These are phyloP conservation scores for Microsporum canis DNA, from an alignment of 2,329 filamentous ascomycete genomes.

Conservation along the genomic window DNA sequence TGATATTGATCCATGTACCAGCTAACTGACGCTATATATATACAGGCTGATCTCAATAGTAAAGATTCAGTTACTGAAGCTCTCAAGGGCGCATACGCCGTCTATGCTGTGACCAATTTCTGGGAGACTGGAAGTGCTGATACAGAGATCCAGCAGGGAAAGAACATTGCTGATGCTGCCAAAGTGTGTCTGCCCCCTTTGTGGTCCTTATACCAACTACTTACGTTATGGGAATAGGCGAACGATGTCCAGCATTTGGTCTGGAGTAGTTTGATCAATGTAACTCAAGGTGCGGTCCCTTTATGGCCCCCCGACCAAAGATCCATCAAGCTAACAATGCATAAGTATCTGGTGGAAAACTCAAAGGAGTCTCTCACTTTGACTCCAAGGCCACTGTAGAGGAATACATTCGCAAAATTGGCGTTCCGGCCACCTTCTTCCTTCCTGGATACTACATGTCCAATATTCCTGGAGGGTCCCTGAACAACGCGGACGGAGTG, in stretches of 20 bases:
- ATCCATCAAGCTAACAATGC: constrained; percentile 5
- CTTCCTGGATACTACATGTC: constrained; percentile 36
- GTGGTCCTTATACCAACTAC: neutral
- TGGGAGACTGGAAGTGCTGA: constrained; percentile 32
- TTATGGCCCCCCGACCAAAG: neutral
- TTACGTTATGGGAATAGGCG: neutral
- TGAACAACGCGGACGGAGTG: constrained; percentile 21
- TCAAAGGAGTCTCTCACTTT: constrained; percentile 29
- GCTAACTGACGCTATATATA: constrained; percentile 15
- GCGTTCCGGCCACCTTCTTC: constrained; percentile 32
- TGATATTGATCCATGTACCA: constrained; percentile 20
- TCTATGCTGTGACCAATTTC: constrained; percentile 41
- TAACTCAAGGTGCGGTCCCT: neutral
- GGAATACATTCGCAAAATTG: constrained; percentile 25
- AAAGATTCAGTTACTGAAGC: constrained; percentile 31
- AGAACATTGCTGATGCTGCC: constrained; percentile 30
- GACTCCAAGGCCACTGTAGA: constrained; percentile 34
- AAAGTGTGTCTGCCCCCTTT: constrained; percentile 27
- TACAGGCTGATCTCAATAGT: constrained; percentile 34
- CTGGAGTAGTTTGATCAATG: constrained; percentile 1
- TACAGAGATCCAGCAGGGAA: constrained; percentile 27
- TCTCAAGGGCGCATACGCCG: constrained; percentile 26
- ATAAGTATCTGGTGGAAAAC: constrained; percentile 25
- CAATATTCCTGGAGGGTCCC: constrained; percentile 28
- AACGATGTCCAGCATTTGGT: neutral